Evolutionary conservation across 139 green algal genomes (phyloP), one percentile per base, ranked within the genome.

Genomic region (Ostreobium quekettii): DNA sequence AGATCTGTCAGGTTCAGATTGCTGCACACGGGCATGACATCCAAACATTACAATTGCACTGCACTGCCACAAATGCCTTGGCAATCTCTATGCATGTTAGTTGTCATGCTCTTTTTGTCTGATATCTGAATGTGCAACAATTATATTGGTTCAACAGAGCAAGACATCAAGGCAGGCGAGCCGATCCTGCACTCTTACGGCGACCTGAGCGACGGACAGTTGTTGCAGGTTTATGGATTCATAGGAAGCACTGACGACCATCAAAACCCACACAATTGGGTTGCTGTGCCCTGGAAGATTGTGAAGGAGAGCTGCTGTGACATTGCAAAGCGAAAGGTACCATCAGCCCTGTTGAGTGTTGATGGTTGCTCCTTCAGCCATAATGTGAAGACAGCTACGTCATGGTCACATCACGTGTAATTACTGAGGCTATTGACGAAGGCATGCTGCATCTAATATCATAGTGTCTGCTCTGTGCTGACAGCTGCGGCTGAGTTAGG

Each of bases 181-280:
- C 67, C 89, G 72, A 69, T 92, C 7, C 63, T 90, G 38, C 76
- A 87, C 70, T 83, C 75, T 6, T 92, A 90, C 70, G 86, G 86
- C 30, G 78, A 86, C 48, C 75, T 90, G 63, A 77, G 69, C 28
- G 81, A 90, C 66, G 76, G 77, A 4, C 72, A 89, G 72, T 78
- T 90, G 56, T 74, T 92, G 58, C 75, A 85, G 60, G 86, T 78
- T 7, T 92, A 90, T 66, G 84, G 86, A 42, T 92, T 92, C 67
- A 64, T 92, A 7, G 81, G 42, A 76, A 46, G 56, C 57, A 2
- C 46, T 64, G 33, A 36, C 31, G 30, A 46, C 24, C 6, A 57
- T 32, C 30, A 28, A 4, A 79, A 79, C 35, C 68, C 68, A 19
- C 37, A 76, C 68, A 76, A 79, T 66, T 60, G 38, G 53, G 38